Evolutionary conservation across 2,329 filamentous ascomycete genomes (phyloP).

Genomic region (Aspergillus intermedius): DNA sequence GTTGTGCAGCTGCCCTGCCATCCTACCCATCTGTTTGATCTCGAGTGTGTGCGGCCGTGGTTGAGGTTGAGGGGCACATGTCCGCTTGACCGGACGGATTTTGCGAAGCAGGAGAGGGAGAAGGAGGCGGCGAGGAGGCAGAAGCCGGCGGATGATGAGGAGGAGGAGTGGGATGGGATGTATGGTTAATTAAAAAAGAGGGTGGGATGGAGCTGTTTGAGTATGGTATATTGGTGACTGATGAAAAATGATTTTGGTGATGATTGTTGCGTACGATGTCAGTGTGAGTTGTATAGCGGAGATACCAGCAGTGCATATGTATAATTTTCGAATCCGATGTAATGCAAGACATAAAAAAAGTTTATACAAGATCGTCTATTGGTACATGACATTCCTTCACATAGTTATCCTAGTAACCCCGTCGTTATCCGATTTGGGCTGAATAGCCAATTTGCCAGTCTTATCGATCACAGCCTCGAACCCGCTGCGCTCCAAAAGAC

Average conservation of each 20-base stretch:
- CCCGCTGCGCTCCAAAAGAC: conserved; percentile 36
- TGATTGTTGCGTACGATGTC: not conserved
- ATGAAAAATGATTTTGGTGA: not conserved
- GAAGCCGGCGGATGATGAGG: conserved; percentile 36
- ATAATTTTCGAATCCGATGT: too few relatives aligned
- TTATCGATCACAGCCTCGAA: conserved; percentile 39
- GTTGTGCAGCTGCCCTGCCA: conserved; percentile 59
- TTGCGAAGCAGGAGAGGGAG: conserved; percentile 50
- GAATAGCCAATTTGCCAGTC: conserved; percentile 37
- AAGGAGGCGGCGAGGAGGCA: conserved; percentile 46
- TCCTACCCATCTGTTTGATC: conserved; percentile 55
- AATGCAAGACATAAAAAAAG: too few relatives aligned
- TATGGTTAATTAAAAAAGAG: conserved; percentile 28
- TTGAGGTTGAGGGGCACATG: conserved; percentile 58
- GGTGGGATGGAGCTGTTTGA: not conserved
- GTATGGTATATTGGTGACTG: not conserved
- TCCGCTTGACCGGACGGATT: conserved; percentile 54
- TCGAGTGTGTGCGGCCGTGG: conserved; percentile 61
- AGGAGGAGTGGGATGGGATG: conserved; percentile 46
- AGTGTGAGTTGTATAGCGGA: not conserved
- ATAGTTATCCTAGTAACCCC: too few relatives aligned
- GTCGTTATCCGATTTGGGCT: conserved; percentile 17
- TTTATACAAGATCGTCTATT: too few relatives aligned
- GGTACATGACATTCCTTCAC: too few relatives aligned
- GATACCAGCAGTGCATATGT: too few relatives aligned